Evolutionary conservation across 805 yeast species (phyloP), one percentile per base, ranked within the genome.

Genomic region (Clavispora santaluciae): DNA sequence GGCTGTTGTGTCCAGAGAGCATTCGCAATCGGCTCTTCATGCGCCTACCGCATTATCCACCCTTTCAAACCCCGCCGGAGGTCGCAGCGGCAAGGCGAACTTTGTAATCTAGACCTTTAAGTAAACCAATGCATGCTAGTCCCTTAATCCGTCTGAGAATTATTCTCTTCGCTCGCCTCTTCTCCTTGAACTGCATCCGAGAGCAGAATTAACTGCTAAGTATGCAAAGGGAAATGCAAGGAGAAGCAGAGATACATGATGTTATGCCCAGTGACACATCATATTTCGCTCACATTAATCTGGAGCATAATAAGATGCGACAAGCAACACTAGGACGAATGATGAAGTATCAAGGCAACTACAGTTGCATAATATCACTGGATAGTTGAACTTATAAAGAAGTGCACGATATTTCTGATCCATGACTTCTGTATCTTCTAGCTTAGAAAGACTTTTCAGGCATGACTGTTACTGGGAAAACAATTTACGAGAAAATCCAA

Each of bases 401-500:
- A 13, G 23, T 31, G 16, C 10, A 4, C 7, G 15, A 2, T 18
- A 18, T 31, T 6, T 5, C 34, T 17, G 22, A 11, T 10, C 33
- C n/a, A n/a, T n/a, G n/a, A n/a, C n/a, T n/a, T n/a, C 10, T 28
- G 18, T 6, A 15, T 5, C 16, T 12, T 5, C 9, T 8, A 15
- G 16, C 5, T n/a, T 12, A 12, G 11, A 23, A n/a, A 28, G 12
- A 16, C n/a, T 13, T 13, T 5, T 16, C 16, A 15, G 40, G 28
- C n/a, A 50, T 50, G 54, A 48, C 54, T 34, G 46, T 50, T 15
- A 43, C 39, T 34, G 42, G 36, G 21, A 50, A 48, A 37, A 60
- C 64, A 38, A 46, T 56, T 7, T 63, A 49, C 38, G 67, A 63
- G 41, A 48, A 52, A 33, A 48, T 63, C 12, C 55, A 53, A 21